These are phyloP conservation scores for Globisporangium iwayamae DNA, from an alignment of 352 stramenopile genomes.

Conservation along the genomic window DNA sequence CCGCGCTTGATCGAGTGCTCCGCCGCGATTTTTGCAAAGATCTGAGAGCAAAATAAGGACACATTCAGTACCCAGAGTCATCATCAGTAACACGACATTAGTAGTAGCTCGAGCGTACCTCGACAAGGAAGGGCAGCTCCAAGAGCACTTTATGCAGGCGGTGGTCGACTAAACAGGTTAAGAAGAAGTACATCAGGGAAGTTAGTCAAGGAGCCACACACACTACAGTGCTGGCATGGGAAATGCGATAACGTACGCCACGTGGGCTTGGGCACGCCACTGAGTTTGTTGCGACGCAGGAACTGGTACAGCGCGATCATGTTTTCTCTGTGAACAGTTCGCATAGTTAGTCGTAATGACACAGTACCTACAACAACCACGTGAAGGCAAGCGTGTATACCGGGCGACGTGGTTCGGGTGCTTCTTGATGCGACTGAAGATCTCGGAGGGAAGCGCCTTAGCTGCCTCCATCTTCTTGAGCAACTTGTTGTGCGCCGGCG, in stretches of 20 bases:
- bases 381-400: conserved; percentile 8
- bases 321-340: conserved; percentile 41
- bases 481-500: conserved; percentile 73
- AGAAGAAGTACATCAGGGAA: neutral
- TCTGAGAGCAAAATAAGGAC: conserved; percentile 15
- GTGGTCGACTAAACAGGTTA: conserved; percentile 36
- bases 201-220: neutral
- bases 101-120: conserved; percentile 25
- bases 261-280: conserved; percentile 55
- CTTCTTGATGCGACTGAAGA: conserved; percentile 75
- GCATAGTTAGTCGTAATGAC: too few species aligned
- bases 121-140: conserved; percentile 73
- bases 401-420: conserved; percentile 57
- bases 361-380: too few species aligned
- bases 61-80: too few species aligned
- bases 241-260: conserved; percentile 35
- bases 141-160: conserved; percentile 66
- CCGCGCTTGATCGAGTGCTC: conserved; percentile 70
- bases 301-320: conserved; percentile 84
- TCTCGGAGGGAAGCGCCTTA: conserved; percentile 53
- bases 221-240: too few species aligned
- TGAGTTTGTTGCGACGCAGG: conserved; percentile 64
- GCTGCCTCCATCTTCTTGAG: conserved; percentile 79
- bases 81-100: too few species aligned
- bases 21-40: conserved; percentile 55